Evolutionary conservation across 106 monocot species (phyloP).

Genomic region (Iris macrosiphon): DNA sequence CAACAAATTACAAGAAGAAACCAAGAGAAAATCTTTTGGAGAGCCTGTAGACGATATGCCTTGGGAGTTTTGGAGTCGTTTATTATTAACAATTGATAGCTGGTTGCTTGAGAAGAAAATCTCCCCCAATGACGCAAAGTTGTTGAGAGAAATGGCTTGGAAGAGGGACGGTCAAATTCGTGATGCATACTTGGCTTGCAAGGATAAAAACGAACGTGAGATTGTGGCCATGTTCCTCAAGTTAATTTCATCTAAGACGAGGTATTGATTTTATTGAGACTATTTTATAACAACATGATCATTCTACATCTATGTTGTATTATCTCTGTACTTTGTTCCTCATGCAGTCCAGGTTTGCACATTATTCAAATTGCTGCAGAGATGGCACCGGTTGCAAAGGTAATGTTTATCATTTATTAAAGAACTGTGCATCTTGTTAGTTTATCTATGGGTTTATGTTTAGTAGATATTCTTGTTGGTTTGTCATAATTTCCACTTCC

Average conservation of each 20-base stretch:
- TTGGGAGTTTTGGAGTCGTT: slow-evolving; percentile 71
- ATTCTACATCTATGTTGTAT: background rate
- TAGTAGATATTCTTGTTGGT: no score
- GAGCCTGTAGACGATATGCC: slow-evolving; percentile 47
- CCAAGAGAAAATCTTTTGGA: slow-evolving; percentile 23
- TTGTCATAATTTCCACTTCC: background rate
- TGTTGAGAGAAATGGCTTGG: slow-evolving; percentile 75
- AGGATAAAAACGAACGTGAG: slow-evolving; percentile 47
- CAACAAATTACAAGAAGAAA: slow-evolving; percentile 51
- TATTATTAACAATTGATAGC: slow-evolving; percentile 64
- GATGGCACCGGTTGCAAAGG: slow-evolving; percentile 98
- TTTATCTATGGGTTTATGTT: background rate
- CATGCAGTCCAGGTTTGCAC: slow-evolving; percentile 59
- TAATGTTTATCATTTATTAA: slow-evolving; percentile 15
- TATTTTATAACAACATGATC: background rate
- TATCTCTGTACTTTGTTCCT: slow-evolving; percentile 1
- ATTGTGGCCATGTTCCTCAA: slow-evolving; percentile 55
- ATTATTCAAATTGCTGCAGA: slow-evolving; percentile 93
- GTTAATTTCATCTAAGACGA: slow-evolving; percentile 29
- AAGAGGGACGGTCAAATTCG: slow-evolving; percentile 56
- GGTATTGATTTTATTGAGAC: slow-evolving; percentile 44
- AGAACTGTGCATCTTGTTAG: background rate
- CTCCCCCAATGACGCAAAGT: slow-evolving; percentile 46
- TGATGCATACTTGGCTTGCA: slow-evolving; percentile 67
- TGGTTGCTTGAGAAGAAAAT: slow-evolving; percentile 95